phyloP scores from a whole-genome alignment of 352 stramenopile species.

The Pythium oligandrum region DNA sequence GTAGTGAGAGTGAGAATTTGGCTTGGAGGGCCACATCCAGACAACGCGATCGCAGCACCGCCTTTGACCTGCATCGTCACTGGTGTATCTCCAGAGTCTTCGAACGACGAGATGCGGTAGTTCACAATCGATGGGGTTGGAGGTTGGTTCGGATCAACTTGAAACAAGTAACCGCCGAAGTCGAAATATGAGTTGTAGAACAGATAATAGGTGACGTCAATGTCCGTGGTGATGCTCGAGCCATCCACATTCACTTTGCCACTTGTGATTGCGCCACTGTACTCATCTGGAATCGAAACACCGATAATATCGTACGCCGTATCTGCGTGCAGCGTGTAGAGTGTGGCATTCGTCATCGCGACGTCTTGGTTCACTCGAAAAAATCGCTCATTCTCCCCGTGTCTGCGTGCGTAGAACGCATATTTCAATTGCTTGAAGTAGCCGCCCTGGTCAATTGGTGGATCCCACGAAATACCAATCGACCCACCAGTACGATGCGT shows the following conservation, averaged over 20 bases:
- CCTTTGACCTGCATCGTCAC: conserved; percentile 1
- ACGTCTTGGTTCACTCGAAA: conserved; percentile 12
- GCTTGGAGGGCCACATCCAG: conserved; percentile 23
- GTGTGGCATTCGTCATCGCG: conserved; percentile 12
- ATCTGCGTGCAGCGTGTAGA: conserved; percentile 37
- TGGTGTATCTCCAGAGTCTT: conserved; percentile 2
- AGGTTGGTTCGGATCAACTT: conserved; percentile 22
- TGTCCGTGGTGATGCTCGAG: conserved; percentile 18
- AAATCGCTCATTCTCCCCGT: conserved; percentile 10
- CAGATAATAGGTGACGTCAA: conserved; percentile 5
- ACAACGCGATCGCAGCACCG: conserved; percentile 6
- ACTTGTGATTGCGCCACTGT: not conserved
- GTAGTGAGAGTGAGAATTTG: conserved; percentile 32
- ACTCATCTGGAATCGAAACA: conserved; percentile 10
- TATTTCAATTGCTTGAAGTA: conserved; percentile 8
- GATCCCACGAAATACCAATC: conserved; percentile 25
- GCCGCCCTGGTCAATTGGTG: conserved; percentile 32
- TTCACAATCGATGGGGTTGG: not conserved
- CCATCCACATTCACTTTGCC: conserved; percentile 23
- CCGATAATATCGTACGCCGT: conserved; percentile 54
- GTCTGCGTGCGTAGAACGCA: conserved; percentile 11
- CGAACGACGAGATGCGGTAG: not conserved
- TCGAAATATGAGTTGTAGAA: conserved; percentile 27
- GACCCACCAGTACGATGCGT: conserved; percentile 27
- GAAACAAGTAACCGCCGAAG: conserved; percentile 28